Conservation (phyloP, 2,329 filamentous ascomycete species). For the Cladosporium austrohemisphaericum region DNA sequence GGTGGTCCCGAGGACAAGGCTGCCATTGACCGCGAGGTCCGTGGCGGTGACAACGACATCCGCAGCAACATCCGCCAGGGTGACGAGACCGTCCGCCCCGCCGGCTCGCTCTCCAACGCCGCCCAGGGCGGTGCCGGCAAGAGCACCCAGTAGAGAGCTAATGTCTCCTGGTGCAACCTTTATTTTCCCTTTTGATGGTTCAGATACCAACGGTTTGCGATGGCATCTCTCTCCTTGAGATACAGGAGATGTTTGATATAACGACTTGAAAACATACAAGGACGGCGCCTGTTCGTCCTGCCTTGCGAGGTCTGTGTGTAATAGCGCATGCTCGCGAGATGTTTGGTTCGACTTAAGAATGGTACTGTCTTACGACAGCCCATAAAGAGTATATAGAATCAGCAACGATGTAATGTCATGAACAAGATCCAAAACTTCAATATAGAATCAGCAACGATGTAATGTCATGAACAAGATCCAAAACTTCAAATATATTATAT, state of each 20-base stretch:
- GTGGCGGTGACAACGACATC: conserved; percentile 40
- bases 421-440: background rate
- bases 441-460: no score
- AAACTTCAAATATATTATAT: no score
- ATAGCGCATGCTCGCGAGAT: background rate
- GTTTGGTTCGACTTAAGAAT: background rate
- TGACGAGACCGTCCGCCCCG: conserved; percentile 27
- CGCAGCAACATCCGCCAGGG: conserved; percentile 39
- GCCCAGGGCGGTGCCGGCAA: conserved; percentile 18
- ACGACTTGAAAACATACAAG: background rate
- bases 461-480: conserved; percentile 9
- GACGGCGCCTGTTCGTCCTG: no score
- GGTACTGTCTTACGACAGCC: background rate
- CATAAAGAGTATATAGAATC: conserved; percentile 1
- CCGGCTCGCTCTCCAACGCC: conserved; percentile 10
- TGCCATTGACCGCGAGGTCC: conserved; percentile 34
- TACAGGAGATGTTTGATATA: background rate
- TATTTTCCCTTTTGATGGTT: background rate
- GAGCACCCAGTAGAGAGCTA: conserved; percentile 11
- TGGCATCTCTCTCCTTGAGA: background rate
- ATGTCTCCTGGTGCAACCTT: background rate
- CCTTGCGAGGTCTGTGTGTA: no score
- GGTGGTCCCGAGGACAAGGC: conserved; percentile 48
- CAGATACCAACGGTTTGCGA: background rate
- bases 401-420: conserved; percentile 14